phyloP scores from a whole-genome alignment of 306 rosid genomes.

The Lathyrus oleraceus region DNA sequence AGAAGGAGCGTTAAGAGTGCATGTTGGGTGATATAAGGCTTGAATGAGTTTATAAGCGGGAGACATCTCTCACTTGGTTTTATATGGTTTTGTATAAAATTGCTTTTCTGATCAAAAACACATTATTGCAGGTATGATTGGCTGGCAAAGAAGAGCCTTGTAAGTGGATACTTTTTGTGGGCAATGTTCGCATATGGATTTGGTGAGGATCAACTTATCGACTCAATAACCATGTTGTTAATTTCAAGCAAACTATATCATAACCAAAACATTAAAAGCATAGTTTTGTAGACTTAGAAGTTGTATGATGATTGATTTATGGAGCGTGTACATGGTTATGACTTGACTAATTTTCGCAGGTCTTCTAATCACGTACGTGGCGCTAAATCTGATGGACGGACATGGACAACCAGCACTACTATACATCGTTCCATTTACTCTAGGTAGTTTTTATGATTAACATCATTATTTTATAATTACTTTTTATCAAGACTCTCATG shows the following conservation, averaged over 20 bases:
- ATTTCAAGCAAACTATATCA: background rate
- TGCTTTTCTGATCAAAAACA: constrained; percentile 10
- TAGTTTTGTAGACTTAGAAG: background rate
- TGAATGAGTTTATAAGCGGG: too few species aligned
- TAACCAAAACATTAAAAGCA: background rate
- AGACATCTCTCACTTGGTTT: too few species aligned
- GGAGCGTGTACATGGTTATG: background rate
- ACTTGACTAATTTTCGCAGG: constrained; percentile 46
- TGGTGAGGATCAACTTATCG: constrained; percentile 54
- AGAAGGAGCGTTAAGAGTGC: too few species aligned
- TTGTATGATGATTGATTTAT: constrained; percentile 24
- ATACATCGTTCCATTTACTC: constrained; percentile 92
- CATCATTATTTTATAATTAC: background rate
- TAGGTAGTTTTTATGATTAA: constrained; percentile 53
- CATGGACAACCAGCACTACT: constrained; percentile 98
- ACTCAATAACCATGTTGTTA: background rate
- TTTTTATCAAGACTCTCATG: constrained; percentile 6
- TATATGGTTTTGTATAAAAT: too few species aligned
- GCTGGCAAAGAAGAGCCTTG: constrained; percentile 73
- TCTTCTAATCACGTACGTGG: constrained; percentile 87
- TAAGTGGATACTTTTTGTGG: constrained; percentile 90
- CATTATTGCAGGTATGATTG: constrained; percentile 74
- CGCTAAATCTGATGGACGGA: constrained; percentile 96
- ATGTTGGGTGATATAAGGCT: too few species aligned
- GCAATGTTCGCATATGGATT: constrained; percentile 94